Conservation (phyloP, 805 yeast genomes). For the Schwanniomyces yamadae region DNA sequence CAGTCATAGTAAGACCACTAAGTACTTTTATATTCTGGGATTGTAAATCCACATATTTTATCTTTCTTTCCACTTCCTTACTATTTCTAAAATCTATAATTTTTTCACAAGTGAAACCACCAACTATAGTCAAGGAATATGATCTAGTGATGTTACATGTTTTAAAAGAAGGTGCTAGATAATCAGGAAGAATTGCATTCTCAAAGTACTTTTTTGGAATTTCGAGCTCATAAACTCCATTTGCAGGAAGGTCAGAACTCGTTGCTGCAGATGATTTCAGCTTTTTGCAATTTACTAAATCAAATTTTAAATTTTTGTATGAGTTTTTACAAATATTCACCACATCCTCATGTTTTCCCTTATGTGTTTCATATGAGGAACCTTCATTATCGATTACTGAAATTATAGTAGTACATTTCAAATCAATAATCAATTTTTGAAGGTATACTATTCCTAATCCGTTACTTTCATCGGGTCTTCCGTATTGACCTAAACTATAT, state of each 20-base stretch:
- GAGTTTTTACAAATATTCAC: constrained; percentile 31
- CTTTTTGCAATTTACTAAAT: constrained; percentile 33
- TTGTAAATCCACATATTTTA: constrained; percentile 29
- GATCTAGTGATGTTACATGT: constrained; percentile 54
- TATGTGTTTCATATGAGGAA: constrained; percentile 20
- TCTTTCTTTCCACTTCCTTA: constrained; percentile 17
- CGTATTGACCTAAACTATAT: constrained; percentile 29
- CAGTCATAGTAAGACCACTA: constrained; percentile 31
- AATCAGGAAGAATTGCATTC: constrained; percentile 45
- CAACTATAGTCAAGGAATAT: constrained; percentile 19
- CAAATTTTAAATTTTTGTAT: constrained; percentile 37
- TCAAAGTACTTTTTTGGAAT: constrained; percentile 40
- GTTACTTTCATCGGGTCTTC: constrained; percentile 40
- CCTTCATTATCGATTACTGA: constrained; percentile 28
- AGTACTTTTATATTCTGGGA: constrained; percentile 33
- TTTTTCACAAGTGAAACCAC: constrained; percentile 25
- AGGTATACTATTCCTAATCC: constrained; percentile 48
- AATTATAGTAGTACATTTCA: constrained; percentile 25
- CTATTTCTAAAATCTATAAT: constrained; percentile 19
- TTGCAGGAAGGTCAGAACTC: constrained; percentile 8
- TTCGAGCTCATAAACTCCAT: constrained; percentile 39
- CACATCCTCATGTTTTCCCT: constrained; percentile 22
- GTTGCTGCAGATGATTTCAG: constrained; percentile 25
- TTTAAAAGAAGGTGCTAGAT: constrained; percentile 52
- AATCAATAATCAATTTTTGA: constrained; percentile 35